Evolutionary conservation across 2,329 filamentous ascomycete species (phyloP), one percentile per base, ranked within the genome.

Genomic region (Aphanocladium album): DNA sequence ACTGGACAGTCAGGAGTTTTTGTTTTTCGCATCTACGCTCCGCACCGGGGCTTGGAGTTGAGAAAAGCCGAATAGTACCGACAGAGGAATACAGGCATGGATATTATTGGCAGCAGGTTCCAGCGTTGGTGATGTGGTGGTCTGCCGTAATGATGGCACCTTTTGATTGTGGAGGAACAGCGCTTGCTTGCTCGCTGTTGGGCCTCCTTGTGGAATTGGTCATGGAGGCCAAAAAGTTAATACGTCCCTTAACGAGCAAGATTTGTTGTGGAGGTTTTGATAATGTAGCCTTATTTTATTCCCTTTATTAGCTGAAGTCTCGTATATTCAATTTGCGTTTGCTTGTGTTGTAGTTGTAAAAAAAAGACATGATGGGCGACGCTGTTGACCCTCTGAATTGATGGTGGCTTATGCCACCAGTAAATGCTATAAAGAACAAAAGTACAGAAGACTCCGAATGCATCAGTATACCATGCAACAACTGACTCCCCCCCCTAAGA

Each of bases 281-380:
- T 73, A 69, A 71, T 72, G 70, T 69, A 70, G 71, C 71, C 69
- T 69, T 71, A 71, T 75, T 72, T 66, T 68, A 61, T 65, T 61
- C 60, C 64, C 68, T 66, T 62, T 66, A 73, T 70, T 69, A 63
- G 68, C 50, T 27, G 7, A 46, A 60, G 30, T 53, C 41, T 53
- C 49, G 57, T 53, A 47, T 60, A 46, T 54, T 53, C 49, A 46
- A 60, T 47, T 53, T 41, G 14, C 49, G 23, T 27, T 27, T 37
- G n/a, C 21, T 37, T 47, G 39, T 45, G n/a, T n/a, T 35, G 12
- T 35, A 35, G 12, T 35, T 6, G 33, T 6, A 35, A 35, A 41
- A 17, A 49, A 14, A 39, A n/a, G 23, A 41, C 4, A 25, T 19
- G 39, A 23, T 17, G n/a, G n/a, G 11, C 25, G n/a, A 12, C 21